A percentile compares a stretch with the other conserved stretches of the same genome.
These are phyloP conservation scores for Botryobasidium botryosum DNA, from an alignment of 768 basidiomycete species.

Conservation along the genomic window DNA sequence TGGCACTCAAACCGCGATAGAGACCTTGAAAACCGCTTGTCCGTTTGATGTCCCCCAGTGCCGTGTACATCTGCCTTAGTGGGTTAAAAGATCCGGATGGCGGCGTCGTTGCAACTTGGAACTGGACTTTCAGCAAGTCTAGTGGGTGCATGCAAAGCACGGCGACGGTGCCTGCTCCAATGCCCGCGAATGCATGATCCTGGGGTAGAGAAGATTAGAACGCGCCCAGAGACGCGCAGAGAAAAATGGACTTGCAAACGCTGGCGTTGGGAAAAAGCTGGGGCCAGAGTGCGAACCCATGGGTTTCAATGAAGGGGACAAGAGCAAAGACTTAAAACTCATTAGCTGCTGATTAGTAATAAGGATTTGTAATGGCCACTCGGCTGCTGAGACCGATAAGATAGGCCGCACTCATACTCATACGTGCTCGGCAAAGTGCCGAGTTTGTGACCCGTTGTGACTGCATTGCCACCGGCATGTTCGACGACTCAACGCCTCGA, in stretches of 20 bases:
- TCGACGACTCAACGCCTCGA: too few species aligned
- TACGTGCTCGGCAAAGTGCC: too few species aligned
- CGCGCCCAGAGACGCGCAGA: not conserved
- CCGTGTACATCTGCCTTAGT: constrained; percentile 58
- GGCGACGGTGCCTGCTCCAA: constrained; percentile 82
- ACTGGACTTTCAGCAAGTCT: constrained; percentile 86
- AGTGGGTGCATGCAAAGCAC: constrained; percentile 95
- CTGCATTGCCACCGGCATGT: too few species aligned
- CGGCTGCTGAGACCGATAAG: too few species aligned
- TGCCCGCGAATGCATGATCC: constrained; percentile 92
- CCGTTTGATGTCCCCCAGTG: constrained; percentile 54
- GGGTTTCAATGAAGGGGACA: too few species aligned
- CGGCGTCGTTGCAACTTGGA: constrained; percentile 66
- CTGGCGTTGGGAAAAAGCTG: constrained; percentile 13
- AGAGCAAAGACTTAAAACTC: too few species aligned
- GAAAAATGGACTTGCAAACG: not conserved
- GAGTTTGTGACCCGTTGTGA: too few species aligned
- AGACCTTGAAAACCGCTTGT: constrained; percentile 69
- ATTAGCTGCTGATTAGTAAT: too few species aligned
- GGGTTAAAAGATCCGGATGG: constrained; percentile 25
- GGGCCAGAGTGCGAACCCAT: too few species aligned
- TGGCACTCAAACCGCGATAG: constrained; percentile 79
- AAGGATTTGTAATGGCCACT: too few species aligned
- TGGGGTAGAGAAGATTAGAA: constrained; percentile 17
- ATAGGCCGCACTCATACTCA: too few species aligned